These are phyloP conservation scores for Dujonia santamariae DNA, from an alignment of 1,139 yeast species.

Conservation along the genomic window DNA sequence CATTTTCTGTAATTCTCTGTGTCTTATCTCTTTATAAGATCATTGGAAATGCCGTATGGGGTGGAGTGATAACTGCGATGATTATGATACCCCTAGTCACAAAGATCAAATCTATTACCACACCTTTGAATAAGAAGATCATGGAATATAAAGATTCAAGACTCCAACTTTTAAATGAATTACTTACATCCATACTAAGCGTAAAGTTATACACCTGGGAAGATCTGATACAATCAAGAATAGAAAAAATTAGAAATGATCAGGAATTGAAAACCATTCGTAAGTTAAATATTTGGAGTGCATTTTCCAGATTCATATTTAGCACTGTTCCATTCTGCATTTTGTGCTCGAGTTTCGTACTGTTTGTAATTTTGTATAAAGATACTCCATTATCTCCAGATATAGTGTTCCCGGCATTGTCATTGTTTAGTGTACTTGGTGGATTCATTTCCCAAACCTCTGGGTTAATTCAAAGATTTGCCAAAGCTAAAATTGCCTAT, in stretches of 20 bases:
- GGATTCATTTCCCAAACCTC: constrained; percentile 19
- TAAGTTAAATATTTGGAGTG: constrained; percentile 59
- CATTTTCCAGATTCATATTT: constrained; percentile 57
- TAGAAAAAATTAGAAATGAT: constrained; percentile 55
- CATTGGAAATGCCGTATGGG: constrained; percentile 23
- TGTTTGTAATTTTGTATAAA: constrained; percentile 57
- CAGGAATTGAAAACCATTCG: constrained; percentile 56
- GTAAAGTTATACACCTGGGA: constrained; percentile 91
- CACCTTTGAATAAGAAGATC: constrained; percentile 13
- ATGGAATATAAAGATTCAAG: constrained; percentile 24
- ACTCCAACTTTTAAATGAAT: constrained; percentile 23
- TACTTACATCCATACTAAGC: constrained; percentile 24
- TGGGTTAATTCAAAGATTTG: constrained; percentile 13
- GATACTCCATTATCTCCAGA: constrained; percentile 67
- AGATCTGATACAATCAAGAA: constrained; percentile 61
- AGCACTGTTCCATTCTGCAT: constrained; percentile 68
- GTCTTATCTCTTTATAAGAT: constrained; percentile 36
- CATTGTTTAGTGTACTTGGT: constrained; percentile 59
- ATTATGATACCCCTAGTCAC: constrained; percentile 21
- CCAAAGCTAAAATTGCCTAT: constrained; percentile 20
- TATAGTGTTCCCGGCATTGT: constrained; percentile 75
- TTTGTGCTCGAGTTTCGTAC: constrained; percentile 64
- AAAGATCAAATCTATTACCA: constrained; percentile 14
- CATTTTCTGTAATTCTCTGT: constrained; percentile 16
- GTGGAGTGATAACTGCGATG: constrained; percentile 21